Base-by-base conservation (phyloP, 2,329 filamentous ascomycete genomes). In the Capronia epimyces region DNA sequence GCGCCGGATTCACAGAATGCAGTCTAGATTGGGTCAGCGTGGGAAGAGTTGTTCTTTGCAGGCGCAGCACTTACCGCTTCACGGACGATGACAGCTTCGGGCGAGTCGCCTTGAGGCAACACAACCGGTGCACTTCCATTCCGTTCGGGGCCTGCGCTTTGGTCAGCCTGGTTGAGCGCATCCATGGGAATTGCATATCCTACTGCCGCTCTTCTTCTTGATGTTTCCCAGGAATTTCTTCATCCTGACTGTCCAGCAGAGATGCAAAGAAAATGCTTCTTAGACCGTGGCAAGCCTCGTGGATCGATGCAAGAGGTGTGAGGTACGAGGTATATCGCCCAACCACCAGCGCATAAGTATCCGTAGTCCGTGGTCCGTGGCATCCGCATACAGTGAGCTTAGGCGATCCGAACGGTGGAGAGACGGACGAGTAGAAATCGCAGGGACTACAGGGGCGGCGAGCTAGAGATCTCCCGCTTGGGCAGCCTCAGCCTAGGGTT, bases 1-100 rank as follows among this genome's bases (percentile, higher is more conserved):
- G 57, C 62, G 56, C 80, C 82, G 43, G 86, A 84, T 70, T 91
- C 85, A 75, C 88, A 94, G 67, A 95, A 95, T 39, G 81, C 77
- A 75, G 77, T 86, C 87, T 90, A 65, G 55, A 52, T 31, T 15
- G 18, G 10, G 46, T 41, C 36, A 45, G 49, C 43, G 20, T 16
- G 32, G 32, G 18, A 43, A n/a, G n/a, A n/a, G 21, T 29, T 24
- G 31, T 20, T 4, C 4, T 41, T 9, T 41, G 12, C 25, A 15
- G 12, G 10, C 37, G 50, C 31, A 44, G 39, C 45, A 62, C 69
- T 39, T 43, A 73, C 70, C 58, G 73, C 60, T 65, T 72, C 71
- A 50, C 59, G 65, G n/a, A 68, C 44, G 18, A 73, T 57, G 22
- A 65, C 62, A 6, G 62, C 65, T 50, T 73, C 70, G 1, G 70